Evolutionary conservation across 2,329 filamentous ascomycete genomes (phyloP).

Genomic region (Aspergillus fructus): DNA sequence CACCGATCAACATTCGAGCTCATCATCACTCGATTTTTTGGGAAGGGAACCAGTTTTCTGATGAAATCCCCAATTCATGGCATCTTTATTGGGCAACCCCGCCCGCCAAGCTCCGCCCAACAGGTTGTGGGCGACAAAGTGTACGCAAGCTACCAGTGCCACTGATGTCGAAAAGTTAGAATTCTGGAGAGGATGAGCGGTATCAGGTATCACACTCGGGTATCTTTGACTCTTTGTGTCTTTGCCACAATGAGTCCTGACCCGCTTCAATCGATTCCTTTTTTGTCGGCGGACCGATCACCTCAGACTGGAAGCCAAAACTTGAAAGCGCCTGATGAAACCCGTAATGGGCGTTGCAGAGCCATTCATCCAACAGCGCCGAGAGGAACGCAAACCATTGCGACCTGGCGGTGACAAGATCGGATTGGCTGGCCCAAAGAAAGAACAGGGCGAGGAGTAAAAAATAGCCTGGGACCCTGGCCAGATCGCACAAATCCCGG

Average conservation of each 20-base stretch:
- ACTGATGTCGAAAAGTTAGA: background rate
- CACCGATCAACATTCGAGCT: background rate
- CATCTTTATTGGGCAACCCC: background rate
- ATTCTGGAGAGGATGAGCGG: background rate
- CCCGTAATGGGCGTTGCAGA: background rate
- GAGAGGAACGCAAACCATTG: background rate
- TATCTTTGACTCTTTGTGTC: background rate
- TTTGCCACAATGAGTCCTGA: background rate
- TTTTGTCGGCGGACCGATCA: background rate
- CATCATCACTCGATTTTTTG: background rate
- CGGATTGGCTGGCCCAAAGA: conserved; percentile 6
- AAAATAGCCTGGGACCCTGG: background rate
- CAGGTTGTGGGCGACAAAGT: background rate
- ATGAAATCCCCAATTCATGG: background rate
- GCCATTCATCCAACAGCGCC: conserved; percentile 1
- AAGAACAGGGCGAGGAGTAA: background rate
- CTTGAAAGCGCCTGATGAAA: conserved; percentile 4
- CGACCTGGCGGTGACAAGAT: background rate
- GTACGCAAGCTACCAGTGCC: background rate
- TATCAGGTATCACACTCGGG: background rate
- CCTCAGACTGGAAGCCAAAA: background rate
- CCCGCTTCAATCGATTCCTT: background rate
- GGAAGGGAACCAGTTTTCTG: background rate
- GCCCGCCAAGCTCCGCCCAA: background rate
- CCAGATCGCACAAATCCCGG: background rate